Base-by-base conservation (phyloP, 164 flowering plant genomes). In the Santalum album region DNA sequence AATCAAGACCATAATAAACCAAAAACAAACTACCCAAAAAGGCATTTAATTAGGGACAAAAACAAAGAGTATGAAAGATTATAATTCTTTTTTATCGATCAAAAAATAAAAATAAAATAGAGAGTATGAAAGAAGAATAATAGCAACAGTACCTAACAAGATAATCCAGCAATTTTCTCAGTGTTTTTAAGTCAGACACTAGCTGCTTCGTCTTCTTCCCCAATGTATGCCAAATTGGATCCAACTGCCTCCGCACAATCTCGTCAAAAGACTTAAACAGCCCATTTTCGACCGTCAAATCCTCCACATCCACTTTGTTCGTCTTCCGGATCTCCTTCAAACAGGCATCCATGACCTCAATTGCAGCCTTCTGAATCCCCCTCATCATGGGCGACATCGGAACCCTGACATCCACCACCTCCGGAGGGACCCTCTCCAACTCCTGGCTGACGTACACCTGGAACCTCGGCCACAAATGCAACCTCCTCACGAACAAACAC, bases 311-410 rank as follows among this genome's bases (percentile, higher is more conserved):
- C 18, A 94, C 97, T 79, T 94, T 90, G 64, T 94, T 90, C 0
- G 92, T 86, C 81, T 84, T 94, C 75, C 82, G 81, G 86, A 90
- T 78, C 75, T 94, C 97, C 83, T 90, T 87, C 83, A 94, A 72
- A 55, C 99, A 94, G 4, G 87, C 99, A 67, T 81, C 99, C 97
- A 90, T 81, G 0, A 82, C 90, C 67, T 90, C 97, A 38, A 94
- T 58, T 21, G 87, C 71, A 1, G 97, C 99, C 65, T 74, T 82
- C 75, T 94, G 96, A 45, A 94, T 94, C 68, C 82, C 86, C 63
- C 66, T 71, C 99, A 91, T 91, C 36, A 70, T 32, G 14, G 67
- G 54, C 9, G 78, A 69, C 79, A 82, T 78, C 0, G 85, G 76
- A 19, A 89, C 84, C 76, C 99, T 68, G 26, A 92, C 56, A 58